phyloP scores from a whole-genome alignment of 2,329 filamentous ascomycete species.

The Aspergillus awamori region DNA sequence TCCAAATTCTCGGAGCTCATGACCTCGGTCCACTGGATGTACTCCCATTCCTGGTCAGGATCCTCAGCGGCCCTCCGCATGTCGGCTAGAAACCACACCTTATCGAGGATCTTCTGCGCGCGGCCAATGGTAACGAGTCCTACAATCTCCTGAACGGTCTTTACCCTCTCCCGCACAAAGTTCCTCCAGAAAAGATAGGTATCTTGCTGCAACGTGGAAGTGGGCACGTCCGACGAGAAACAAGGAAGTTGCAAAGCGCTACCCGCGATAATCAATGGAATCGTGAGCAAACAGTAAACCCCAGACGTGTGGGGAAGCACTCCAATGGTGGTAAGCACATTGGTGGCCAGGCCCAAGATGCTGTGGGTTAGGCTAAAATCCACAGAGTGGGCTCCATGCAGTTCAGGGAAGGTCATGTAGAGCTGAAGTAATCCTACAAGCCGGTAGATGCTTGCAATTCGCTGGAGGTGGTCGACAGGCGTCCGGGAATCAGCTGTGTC shows the following conservation, averaged over 20 bases:
- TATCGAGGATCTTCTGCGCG: constrained; percentile 12
- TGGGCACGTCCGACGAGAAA: neutral
- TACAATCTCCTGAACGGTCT: neutral
- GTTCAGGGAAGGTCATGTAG: constrained; percentile 6
- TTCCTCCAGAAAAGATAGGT: neutral
- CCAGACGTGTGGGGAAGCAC: constrained; percentile 1
- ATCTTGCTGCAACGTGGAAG: neutral
- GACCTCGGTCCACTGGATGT: constrained; percentile 5
- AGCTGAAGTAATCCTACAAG: constrained; percentile 5
- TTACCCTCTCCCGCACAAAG: neutral
- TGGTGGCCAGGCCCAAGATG: neutral
- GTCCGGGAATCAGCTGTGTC: constrained; percentile 1
- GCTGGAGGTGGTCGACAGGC: neutral
- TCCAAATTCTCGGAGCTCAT: constrained; percentile 8
- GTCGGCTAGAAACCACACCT: constrained; percentile 7
- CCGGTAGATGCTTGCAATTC: constrained; percentile 1
- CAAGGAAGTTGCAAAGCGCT: constrained; percentile 2
- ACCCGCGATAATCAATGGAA: constrained; percentile 11
- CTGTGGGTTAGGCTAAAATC: neutral
- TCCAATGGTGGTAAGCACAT: constrained; percentile 4
- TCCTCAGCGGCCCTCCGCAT: neutral
- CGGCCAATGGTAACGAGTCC: neutral
- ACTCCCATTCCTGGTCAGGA: neutral
- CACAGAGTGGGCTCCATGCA: neutral
- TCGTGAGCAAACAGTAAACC: constrained; percentile 5